A percentile compares a stretch with the other conserved stretches of the same genome.
These are phyloP conservation scores for Leucocoprinus leucothites DNA, from an alignment of 768 basidiomycete species.

Conservation along the genomic window DNA sequence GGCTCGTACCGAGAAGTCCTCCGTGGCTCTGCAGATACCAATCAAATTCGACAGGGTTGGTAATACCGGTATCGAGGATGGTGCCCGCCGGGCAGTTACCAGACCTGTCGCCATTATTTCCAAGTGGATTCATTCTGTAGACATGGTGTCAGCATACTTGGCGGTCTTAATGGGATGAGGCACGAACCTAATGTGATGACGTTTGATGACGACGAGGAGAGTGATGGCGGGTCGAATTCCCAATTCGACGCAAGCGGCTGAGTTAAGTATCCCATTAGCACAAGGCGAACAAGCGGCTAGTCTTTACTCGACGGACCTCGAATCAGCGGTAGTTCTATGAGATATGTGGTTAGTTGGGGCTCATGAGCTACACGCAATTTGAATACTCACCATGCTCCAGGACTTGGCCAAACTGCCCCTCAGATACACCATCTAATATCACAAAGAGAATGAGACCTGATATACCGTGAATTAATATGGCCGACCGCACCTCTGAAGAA, in stretches of 20 bases:
- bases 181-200: slow-evolving; percentile 55
- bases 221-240: slow-evolving; percentile 65
- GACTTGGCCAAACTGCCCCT: slow-evolving; percentile 46
- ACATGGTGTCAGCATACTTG: neutral
- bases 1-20: slow-evolving; percentile 73
- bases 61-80: slow-evolving; percentile 68
- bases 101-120: slow-evolving; percentile 44
- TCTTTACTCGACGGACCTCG: slow-evolving; percentile 37
- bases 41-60: slow-evolving; percentile 71
- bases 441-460: slow-evolving; percentile 15
- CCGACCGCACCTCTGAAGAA: slow-evolving; percentile 59
- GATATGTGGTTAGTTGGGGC: neutral
- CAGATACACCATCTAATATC: slow-evolving; percentile 45
- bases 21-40: slow-evolving; percentile 79
- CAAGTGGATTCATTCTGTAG: slow-evolving; percentile 30
- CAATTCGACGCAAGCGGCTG: slow-evolving; percentile 62
- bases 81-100: slow-evolving; percentile 79
- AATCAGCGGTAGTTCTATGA: slow-evolving; percentile 54
- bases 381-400: slow-evolving; percentile 49
- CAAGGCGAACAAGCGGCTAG: neutral
- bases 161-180: neutral
- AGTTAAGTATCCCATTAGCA: neutral
- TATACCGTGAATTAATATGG: slow-evolving; percentile 5
- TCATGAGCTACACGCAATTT: neutral
- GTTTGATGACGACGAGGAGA: slow-evolving; percentile 76